These are phyloP conservation scores for Dothistroma pini DNA, from an alignment of 2,329 filamentous ascomycete species.

Conservation along the genomic window DNA sequence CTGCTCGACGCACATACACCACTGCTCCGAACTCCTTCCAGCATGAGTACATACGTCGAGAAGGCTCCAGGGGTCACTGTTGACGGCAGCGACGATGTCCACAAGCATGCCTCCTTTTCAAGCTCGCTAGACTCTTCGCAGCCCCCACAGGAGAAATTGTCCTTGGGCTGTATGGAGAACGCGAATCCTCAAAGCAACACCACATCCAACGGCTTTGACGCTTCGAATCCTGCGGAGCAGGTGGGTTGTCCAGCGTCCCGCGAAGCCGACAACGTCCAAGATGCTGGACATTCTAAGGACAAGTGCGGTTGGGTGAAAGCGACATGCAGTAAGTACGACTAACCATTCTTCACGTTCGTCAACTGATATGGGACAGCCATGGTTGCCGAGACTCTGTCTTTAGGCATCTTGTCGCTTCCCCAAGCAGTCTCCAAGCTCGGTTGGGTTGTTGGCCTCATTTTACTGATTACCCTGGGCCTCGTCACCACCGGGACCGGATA, in stretches of 20 bases:
- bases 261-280: neutral
- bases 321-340: conserved; percentile 5
- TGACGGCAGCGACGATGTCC: neutral
- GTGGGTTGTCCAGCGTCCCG: neutral
- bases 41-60: neutral
- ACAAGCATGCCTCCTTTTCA: neutral
- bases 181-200: neutral
- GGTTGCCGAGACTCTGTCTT: conserved; percentile 57
- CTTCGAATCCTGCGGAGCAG: neutral
- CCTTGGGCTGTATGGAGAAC: neutral
- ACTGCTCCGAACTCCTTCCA: neutral
- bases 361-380: conserved; percentile 31
- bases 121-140: neutral
- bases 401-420: conserved; percentile 56
- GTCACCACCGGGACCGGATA: conserved; percentile 59
- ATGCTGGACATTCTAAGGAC: neutral
- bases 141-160: neutral
- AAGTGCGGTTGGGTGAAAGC: conserved; percentile 7
- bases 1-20: neutral
- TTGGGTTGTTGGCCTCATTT: conserved; percentile 45
- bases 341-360: neutral
- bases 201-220: neutral
- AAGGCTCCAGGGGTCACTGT: neutral
- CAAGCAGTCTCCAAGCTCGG: conserved; percentile 52
- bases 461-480: conserved; percentile 52